Evolutionary conservation across 1,139 yeast species (phyloP).

Genomic region (Candida tunisiensis): DNA sequence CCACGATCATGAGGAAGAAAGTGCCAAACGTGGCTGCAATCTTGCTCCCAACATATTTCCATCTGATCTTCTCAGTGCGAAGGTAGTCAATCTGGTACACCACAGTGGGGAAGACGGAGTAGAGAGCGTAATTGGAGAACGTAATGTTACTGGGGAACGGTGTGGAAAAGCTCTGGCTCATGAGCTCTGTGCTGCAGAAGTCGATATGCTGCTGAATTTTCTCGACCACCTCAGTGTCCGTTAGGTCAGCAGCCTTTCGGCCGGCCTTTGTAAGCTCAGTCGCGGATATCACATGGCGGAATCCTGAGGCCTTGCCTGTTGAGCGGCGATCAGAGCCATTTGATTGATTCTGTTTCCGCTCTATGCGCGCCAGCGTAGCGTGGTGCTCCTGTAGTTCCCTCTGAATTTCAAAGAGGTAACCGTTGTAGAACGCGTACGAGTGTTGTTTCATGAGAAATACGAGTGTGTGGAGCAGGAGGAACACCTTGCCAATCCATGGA

Average conservation of each 20-base stretch:
- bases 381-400: conserved; percentile 39
- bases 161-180: conserved; percentile 13
- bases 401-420: conserved; percentile 57
- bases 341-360: too few species aligned
- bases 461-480: conserved; percentile 62
- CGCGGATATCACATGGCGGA: too few species aligned
- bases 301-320: conserved; percentile 2
- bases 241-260: too few species aligned
- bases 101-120: conserved; percentile 80
- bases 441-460: conserved; percentile 89
- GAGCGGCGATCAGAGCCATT: conserved; percentile 2
- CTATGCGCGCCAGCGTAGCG: conserved; percentile 12
- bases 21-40: conserved; percentile 73
- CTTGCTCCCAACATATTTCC: conserved; percentile 56
- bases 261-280: too few species aligned
- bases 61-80: conserved; percentile 49
- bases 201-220: conserved; percentile 6
- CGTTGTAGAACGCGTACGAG: conserved; percentile 78
- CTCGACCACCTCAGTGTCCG: conserved; percentile 3
- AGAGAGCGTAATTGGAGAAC: conserved; percentile 50
- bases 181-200: conserved; percentile 14
- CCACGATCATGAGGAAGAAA: conserved; percentile 61
- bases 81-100: conserved; percentile 59
- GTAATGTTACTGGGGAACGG: conserved; percentile 60
- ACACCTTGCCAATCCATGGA: conserved; percentile 85